A percentile compares a stretch with the other conserved stretches of the same genome.
Conservation (phyloP, 495 filamentous ascomycete species). For the Podospora sp. region DNA sequence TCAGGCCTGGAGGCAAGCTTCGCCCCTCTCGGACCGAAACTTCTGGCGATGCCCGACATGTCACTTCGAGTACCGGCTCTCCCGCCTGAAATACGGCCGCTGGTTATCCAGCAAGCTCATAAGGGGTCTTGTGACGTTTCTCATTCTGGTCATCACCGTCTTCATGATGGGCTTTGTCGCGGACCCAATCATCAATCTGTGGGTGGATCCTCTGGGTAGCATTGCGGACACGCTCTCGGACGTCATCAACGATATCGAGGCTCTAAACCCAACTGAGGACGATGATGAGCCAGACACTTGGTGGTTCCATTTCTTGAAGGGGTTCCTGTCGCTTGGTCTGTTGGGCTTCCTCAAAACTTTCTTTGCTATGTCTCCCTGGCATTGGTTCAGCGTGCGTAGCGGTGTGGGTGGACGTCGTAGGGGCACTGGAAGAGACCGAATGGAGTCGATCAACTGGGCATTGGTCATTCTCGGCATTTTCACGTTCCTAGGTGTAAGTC, state of each 20-base stretch:
- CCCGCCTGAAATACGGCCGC: slow-evolving; percentile 73
- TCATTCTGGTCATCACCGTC: slow-evolving; percentile 68
- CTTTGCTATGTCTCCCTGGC: slow-evolving; percentile 70
- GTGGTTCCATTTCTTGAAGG: slow-evolving; percentile 84
- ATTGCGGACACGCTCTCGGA: slow-evolving; percentile 44
- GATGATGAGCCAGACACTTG: slow-evolving; percentile 60
- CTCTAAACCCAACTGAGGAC: slow-evolving; percentile 30
- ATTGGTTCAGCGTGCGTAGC: slow-evolving; percentile 75
- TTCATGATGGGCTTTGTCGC: slow-evolving; percentile 88
- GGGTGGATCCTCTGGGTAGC: slow-evolving; percentile 69
- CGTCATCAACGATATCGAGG: slow-evolving; percentile 41
- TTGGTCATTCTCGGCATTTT: slow-evolving; percentile 77
- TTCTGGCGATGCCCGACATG: slow-evolving; percentile 92
- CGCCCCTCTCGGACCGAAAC: slow-evolving; percentile 67
- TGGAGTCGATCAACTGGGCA: slow-evolving; percentile 73
- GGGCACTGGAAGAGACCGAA: slow-evolving; percentile 68
- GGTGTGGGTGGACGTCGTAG: slow-evolving; percentile 55
- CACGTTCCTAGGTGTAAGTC: slow-evolving; percentile 80
- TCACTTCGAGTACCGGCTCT: slow-evolving; percentile 78
- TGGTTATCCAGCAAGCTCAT: slow-evolving; percentile 69
- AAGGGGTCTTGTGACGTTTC: slow-evolving; percentile 66
- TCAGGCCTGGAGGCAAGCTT: slow-evolving; percentile 77
- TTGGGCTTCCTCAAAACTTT: slow-evolving; percentile 84
- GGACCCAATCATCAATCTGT: slow-evolving; percentile 89
- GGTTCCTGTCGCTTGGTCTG: slow-evolving; percentile 79